Evolutionary conservation across 1,284 basidiomycete species (phyloP), one percentile per base, ranked within the genome.

Genomic region (Tilletia setariae): DNA sequence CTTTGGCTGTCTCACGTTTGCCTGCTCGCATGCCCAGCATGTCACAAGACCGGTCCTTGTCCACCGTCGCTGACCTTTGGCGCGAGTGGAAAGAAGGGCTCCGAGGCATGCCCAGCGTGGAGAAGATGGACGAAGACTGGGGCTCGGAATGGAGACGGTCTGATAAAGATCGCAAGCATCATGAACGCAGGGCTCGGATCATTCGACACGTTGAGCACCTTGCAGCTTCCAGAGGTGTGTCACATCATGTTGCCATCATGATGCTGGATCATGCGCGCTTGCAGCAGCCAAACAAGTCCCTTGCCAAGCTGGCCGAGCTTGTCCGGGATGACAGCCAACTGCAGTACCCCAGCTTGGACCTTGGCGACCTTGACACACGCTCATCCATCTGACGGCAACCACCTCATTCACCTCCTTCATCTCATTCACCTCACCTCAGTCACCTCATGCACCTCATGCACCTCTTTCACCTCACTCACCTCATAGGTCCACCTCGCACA

Each of bases 271-370:
- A 49, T 19, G 47, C 47, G 4, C 6, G 47, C 7, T n/a, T n/a
- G 7, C 47, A 49, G 47, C 47, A n/a, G 47, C 16, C 47, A 19
- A 49, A 49, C 47, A 49, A 49, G 47, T 49, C 47, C 25, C 47
- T 49, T 23, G 47, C 47, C 19, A 49, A 49, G 16, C 47, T 49
- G 4, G 19, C 47, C 4, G 47, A 49, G 8, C 47, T 7, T 19
- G 4, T 49, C 19, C 4, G 16, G 4, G 19, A n/a, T 23, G 47
- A 23, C 19, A 4, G 6, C 19, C 8, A 4, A 19, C 47, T 49
- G 4, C 19, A 16, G 7, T 49, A 49, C 47, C 47, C 47, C 4
- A 23, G 25, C 47, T 19, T 49, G 47, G 19, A 16, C 4, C 16
- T 49, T 4, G 19, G 19, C 25, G 47, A 7, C 25, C 19, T 49